Percentiles rank a stretch among this genome's conserved stretches.
These are phyloP conservation scores for Corymbia maculata DNA, from an alignment of 345 rosid genomes.

Conservation along the genomic window DNA sequence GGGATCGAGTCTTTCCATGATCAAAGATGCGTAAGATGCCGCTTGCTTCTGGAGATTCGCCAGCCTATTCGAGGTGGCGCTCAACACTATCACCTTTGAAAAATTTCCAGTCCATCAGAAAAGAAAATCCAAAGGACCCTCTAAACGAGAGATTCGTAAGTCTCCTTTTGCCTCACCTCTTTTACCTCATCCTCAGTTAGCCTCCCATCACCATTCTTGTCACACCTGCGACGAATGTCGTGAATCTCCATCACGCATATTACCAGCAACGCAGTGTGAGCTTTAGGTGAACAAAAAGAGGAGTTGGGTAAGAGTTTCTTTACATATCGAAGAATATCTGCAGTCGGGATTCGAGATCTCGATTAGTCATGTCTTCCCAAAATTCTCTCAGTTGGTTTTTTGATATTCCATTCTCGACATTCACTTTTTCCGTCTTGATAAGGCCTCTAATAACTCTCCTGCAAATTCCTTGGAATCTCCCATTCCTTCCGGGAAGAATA, in stretches of 20 bases:
- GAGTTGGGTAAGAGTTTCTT: not conserved
- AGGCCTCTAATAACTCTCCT: constrained; percentile 54
- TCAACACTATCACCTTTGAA: constrained; percentile 55
- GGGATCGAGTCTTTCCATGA: constrained; percentile 98
- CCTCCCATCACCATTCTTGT: constrained; percentile 92
- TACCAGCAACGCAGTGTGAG: not conserved
- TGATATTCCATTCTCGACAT: constrained; percentile 42
- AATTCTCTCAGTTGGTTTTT: constrained; percentile 42
- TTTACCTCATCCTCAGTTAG: constrained; percentile 81
- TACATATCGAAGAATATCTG: constrained; percentile 95
- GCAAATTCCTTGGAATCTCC: constrained; percentile 85
- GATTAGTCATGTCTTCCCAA: constrained; percentile 84
- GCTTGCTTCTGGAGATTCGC: constrained; percentile 63
- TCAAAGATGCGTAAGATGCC: constrained; percentile 52
- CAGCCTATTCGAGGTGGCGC: constrained; percentile 86
- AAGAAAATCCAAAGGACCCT: not conserved
- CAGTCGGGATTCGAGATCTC: constrained; percentile 79
- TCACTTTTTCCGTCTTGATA: constrained; percentile 58
- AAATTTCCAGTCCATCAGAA: not conserved
- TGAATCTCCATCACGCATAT: not conserved
- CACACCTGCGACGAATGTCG: constrained; percentile 44
- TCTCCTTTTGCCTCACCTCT: constrained; percentile 35
- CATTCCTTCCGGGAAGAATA: constrained; percentile 40
- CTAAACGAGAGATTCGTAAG: not conserved
- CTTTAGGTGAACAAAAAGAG: not conserved